phyloP scores from a whole-genome alignment of 352 stramenopile genomes.

The Pythium rishiriense region DNA sequence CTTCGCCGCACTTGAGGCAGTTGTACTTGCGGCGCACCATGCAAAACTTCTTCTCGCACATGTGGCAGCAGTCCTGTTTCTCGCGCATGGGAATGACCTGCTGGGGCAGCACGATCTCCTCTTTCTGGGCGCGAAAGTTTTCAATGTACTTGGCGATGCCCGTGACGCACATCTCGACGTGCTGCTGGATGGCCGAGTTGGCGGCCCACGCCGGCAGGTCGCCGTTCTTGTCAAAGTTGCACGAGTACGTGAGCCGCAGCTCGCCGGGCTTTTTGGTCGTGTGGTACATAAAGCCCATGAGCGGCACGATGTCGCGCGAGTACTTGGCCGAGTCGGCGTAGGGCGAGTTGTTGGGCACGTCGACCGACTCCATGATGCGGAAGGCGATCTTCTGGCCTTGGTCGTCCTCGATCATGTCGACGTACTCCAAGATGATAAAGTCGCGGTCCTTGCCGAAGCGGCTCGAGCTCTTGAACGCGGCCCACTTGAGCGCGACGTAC shows the following conservation, averaged over 20 bases:
- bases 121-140: conserved; percentile 62
- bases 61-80: conserved; percentile 66
- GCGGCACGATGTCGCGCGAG: conserved; percentile 68
- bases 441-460: conserved; percentile 80
- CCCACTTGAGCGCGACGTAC: conserved; percentile 86
- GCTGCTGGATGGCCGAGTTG: conserved; percentile 84
- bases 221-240: conserved; percentile 85
- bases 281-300: conserved; percentile 89
- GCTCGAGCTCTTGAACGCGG: conserved; percentile 81
- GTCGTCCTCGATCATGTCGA: conserved; percentile 87
- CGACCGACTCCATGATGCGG: conserved; percentile 83
- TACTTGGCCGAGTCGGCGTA: conserved; percentile 69
- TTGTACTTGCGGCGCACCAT: conserved; percentile 74
- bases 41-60: conserved; percentile 80
- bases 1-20: conserved; percentile 83
- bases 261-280: conserved; percentile 78
- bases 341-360: conserved; percentile 55
- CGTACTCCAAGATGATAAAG: conserved; percentile 85
- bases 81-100: conserved; percentile 76
- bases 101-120: conserved; percentile 75
- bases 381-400: conserved; percentile 84
- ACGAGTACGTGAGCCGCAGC: conserved; percentile 85
- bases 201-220: conserved; percentile 81
- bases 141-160: conserved; percentile 87
- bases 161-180: conserved; percentile 87